Percentiles rank a stretch among this genome's conserved stretches.
Conservation (phyloP, 2,329 filamentous ascomycete genomes). For the Blumeriella jaapii region DNA sequence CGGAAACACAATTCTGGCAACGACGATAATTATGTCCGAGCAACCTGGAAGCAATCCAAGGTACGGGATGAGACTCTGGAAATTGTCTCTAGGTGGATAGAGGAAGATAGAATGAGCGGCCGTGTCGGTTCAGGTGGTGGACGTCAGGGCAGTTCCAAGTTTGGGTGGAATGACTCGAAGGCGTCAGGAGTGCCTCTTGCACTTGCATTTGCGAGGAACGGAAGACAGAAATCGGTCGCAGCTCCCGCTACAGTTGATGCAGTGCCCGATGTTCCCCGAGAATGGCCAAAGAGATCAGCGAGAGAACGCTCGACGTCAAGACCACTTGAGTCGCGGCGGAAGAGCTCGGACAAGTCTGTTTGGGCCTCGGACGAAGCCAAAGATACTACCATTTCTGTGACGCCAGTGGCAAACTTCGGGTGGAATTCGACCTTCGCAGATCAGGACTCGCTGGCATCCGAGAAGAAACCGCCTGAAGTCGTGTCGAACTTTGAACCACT, state of each 20-base stretch:
- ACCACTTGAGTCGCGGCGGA: conserved; percentile 13
- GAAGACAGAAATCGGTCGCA: conserved; percentile 13
- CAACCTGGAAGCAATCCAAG: conserved; percentile 45
- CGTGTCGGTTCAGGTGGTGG: conserved; percentile 35
- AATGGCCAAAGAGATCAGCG: conserved; percentile 20
- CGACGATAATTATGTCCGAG: conserved; percentile 46
- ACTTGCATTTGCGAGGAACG: conserved; percentile 17
- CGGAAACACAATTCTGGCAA: conserved; percentile 45
- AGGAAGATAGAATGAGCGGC: conserved; percentile 48
- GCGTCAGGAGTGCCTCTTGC: conserved; percentile 38
- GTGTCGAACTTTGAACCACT: background rate
- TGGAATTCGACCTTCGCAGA: conserved; percentile 12
- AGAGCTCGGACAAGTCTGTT: conserved; percentile 15
- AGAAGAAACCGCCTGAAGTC: background rate
- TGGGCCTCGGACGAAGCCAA: conserved; percentile 1
- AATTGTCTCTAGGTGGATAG: conserved; percentile 54
- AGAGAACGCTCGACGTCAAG: conserved; percentile 15
- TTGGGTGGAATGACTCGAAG: conserved; percentile 47
- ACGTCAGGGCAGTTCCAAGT: conserved; percentile 39
- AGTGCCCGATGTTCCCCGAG: conserved; percentile 16
- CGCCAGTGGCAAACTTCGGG: conserved; percentile 17
- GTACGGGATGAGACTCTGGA: conserved; percentile 42
- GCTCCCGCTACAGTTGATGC: conserved; percentile 1
- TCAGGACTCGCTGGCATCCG: background rate
- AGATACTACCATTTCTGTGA: conserved; percentile 2